phyloP scores from a whole-genome alignment of 805 yeast genomes.

The Kuraishia borneana region DNA sequence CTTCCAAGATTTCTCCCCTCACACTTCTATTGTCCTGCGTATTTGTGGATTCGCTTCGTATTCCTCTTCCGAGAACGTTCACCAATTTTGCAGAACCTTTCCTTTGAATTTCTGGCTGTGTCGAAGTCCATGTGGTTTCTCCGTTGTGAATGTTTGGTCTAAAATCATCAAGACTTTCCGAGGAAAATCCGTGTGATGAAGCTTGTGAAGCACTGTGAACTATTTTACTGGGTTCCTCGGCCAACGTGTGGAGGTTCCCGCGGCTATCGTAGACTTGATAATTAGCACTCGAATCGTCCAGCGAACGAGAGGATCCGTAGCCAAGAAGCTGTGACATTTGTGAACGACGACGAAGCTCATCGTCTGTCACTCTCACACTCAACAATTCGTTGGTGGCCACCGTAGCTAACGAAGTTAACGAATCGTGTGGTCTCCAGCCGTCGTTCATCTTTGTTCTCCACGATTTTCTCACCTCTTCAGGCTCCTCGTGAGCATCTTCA shows the following conservation, averaged over 20 bases:
- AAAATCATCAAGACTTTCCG: conserved; percentile 1
- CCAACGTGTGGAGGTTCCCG: conserved; percentile 18
- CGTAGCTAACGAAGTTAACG: conserved; percentile 66
- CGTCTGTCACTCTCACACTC: conserved; percentile 68
- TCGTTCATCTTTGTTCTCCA: conserved; percentile 42
- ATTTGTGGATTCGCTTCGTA: conserved; percentile 20
- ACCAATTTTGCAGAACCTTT: conserved; percentile 28
- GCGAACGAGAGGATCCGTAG: conserved; percentile 15
- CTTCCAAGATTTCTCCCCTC: conserved; percentile 9
- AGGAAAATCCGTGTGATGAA: neutral
- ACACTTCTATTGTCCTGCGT: conserved; percentile 10
- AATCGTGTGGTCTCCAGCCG: conserved; percentile 42
- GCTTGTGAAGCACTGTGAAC: too few relatives aligned
- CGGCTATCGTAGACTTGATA: conserved; percentile 32
- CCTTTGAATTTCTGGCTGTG: too few relatives aligned
- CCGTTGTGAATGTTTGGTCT: conserved; percentile 1
- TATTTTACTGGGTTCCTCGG: conserved; percentile 3
- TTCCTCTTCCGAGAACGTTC: conserved; percentile 31
- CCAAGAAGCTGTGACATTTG: conserved; percentile 17
- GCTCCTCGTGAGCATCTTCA: conserved; percentile 22
- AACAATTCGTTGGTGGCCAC: conserved; percentile 78
- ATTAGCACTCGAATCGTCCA: conserved; percentile 22
- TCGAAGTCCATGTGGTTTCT: conserved; percentile 8
- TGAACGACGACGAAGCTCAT: conserved; percentile 27
- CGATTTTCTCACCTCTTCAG: conserved; percentile 30